A percentile compares a stretch with the other conserved stretches of the same genome.
Conservation (phyloP, 257 asterid species). For the Nicotiana paniculata region DNA sequence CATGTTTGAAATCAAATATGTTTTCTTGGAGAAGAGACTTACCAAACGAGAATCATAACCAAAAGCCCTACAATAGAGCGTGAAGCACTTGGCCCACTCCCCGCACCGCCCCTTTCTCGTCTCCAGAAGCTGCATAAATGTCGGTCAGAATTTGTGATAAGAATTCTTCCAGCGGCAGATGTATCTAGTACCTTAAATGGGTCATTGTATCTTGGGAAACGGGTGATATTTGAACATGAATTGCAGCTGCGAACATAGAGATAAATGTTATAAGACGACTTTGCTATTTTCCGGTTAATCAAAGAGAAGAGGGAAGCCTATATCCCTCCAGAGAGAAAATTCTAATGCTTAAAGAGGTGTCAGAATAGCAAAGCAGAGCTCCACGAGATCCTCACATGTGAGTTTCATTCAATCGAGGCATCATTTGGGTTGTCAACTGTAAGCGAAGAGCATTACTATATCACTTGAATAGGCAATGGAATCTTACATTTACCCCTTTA, state of each 20-base stretch:
- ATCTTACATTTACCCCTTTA: background rate
- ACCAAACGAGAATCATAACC: conserved; percentile 91
- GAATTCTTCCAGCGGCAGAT: conserved; percentile 8
- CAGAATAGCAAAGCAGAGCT: background rate
- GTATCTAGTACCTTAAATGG: conserved; percentile 64
- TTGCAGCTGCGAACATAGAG: conserved; percentile 57
- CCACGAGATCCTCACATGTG: background rate
- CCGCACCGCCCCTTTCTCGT: conserved; percentile 96
- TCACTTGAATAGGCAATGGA: background rate
- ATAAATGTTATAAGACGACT: conserved; percentile 1
- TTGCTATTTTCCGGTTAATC: background rate
- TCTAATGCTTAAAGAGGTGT: background rate
- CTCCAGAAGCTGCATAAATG: conserved; percentile 69
- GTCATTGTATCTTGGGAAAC: conserved; percentile 95
- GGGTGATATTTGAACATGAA: conserved; percentile 60
- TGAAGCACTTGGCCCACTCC: conserved; percentile 99
- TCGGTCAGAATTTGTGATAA: conserved; percentile 12
- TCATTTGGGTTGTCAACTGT: no score
- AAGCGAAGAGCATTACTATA: no score
- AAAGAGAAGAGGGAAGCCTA: background rate
- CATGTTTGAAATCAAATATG: background rate
- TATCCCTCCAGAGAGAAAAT: background rate
- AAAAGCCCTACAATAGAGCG: conserved; percentile 87
- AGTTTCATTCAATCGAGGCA: no score
- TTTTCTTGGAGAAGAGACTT: conserved; percentile 22